Base-by-base conservation (phyloP, 2,329 filamentous ascomycete species). In the Neonectria faginata region DNA sequence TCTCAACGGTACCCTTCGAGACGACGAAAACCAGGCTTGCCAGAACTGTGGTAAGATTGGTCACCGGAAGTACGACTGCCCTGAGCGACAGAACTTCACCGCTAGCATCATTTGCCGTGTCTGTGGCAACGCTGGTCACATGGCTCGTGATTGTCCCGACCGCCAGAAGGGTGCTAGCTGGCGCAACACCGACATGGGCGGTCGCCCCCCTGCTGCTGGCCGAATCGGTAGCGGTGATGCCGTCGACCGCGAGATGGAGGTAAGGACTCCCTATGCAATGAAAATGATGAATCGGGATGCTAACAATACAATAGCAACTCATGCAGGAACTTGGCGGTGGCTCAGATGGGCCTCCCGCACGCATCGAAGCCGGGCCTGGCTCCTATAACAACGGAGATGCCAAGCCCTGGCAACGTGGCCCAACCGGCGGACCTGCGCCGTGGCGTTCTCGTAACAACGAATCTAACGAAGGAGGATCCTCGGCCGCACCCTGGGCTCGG, bases 11-110 rank as follows among this genome's bases (percentile, higher is more conserved):
- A 99, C 96, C 9, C 90, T 99, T 20, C 95, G 96, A 84, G 96
- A 99, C 77, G 96, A 99, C 76, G 96, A 99, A 79, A 99, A 99
- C 81, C 96, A 99, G 80, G 96, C 96, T 70, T 99, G 96, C 82
- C 96, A 99, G 84, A 99, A 99, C 85, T 99, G 93, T 81, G 96
- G 96, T 74, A 94, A 98, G 86, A 99, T 99, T 70, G 96, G 96
- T 66, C 96, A 99, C 81, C 91, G 96, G 81, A 99, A 99, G 82
- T 98, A 97, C 79, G 96, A 99, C 78, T 99, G 96, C 74, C 96
- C 96, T 14, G 93, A 99, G 82, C 93, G 96, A 80, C 93, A 94
- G 78, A 99, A 99, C 82, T 98, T 92, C 82, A 99, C 96, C n/a
- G 94, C 96, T 74, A 98, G 94, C 81, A 98, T 99, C 79, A 98